Conservation (phyloP, 805 yeast genomes). For the Lipomyces lipofer region DNA sequence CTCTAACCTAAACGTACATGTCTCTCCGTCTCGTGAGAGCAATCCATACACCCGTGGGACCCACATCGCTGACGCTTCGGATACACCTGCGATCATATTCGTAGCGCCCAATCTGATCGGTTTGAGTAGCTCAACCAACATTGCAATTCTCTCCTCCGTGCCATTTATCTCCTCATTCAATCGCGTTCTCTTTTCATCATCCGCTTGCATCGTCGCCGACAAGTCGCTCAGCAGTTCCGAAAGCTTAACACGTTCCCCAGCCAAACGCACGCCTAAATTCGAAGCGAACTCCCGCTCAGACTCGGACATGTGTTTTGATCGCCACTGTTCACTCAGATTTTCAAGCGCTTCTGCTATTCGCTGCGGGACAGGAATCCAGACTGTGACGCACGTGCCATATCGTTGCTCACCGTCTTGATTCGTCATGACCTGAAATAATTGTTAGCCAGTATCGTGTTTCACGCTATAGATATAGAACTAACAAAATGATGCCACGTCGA, state of each 20-base stretch:
- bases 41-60: constrained; percentile 30
- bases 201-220: background rate
- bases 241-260: constrained; percentile 10
- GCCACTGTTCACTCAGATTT: constrained; percentile 19
- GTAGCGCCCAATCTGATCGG: constrained; percentile 27
- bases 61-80: constrained; percentile 25
- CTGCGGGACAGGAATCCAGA: constrained; percentile 24
- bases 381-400: constrained; percentile 26
- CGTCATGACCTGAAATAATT: constrained; percentile 24
- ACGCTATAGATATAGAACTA: background rate
- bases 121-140: constrained; percentile 19
- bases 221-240: background rate
- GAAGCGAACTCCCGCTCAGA: constrained; percentile 26
- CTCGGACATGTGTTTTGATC: constrained; percentile 13
- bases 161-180: constrained; percentile 9
- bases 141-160: constrained; percentile 23
- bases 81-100: constrained; percentile 11
- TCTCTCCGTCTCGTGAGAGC: constrained; percentile 12
- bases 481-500: constrained; percentile 29
- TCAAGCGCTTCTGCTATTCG: constrained; percentile 15
- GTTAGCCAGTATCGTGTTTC: background rate
- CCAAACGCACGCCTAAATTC: constrained; percentile 8
- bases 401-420: constrained; percentile 18
- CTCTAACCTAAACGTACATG: constrained; percentile 22
- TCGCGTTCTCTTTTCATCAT: background rate